Conservation (phyloP, 257 asterid species). For the Datura wrightii region DNA sequence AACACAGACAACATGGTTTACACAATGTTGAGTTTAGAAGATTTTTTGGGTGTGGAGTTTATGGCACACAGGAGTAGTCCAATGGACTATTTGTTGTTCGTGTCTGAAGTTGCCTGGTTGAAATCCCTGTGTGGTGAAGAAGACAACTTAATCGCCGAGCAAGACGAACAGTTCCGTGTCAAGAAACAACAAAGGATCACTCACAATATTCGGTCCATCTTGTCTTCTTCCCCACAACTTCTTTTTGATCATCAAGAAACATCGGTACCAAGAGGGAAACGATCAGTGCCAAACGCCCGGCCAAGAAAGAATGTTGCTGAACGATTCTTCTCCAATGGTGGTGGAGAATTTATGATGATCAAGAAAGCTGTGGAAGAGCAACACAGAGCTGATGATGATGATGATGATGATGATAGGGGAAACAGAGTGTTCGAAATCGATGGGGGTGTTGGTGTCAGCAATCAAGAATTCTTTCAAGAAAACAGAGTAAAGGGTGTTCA, state of each 20-base stretch:
- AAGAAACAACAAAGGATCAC: neutral
- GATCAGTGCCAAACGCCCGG: neutral
- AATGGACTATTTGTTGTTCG: neutral
- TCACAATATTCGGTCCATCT: neutral
- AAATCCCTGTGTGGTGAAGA: conserved; percentile 10
- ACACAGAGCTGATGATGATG: neutral
- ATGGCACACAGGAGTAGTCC: neutral
- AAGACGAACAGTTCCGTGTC: neutral
- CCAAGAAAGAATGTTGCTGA: neutral
- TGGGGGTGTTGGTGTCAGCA: neutral
- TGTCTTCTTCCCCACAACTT: neutral
- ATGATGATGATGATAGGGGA: neutral
- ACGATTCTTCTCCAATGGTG: neutral
- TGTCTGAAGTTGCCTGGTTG: neutral
- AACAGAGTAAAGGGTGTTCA: too few relatives aligned
- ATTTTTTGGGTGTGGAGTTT: neutral
- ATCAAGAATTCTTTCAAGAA: neutral
- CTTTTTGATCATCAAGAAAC: neutral
- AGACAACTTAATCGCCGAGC: neutral
- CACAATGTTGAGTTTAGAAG: neutral
- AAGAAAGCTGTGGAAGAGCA: conserved; percentile 26
- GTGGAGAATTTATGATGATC: neutral
- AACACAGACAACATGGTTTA: neutral
- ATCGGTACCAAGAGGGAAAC: neutral
- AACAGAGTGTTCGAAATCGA: neutral